Conservation (phyloP, 2,329 filamentous ascomycete genomes). For the Fusarium penzigii region DNA sequence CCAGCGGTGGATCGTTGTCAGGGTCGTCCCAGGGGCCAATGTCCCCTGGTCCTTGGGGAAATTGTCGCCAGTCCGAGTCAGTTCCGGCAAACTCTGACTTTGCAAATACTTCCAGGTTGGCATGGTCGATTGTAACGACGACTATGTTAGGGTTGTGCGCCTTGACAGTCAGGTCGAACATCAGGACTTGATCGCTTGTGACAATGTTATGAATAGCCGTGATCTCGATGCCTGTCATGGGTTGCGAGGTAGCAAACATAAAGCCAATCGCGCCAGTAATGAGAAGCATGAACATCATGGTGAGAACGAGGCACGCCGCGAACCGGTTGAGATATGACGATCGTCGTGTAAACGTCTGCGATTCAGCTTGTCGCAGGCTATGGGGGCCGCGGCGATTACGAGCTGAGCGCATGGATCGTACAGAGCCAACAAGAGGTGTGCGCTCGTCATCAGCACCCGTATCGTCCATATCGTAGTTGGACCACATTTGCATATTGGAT, state of each 20-base stretch:
- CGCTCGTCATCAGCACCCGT: slow-evolving; percentile 82
- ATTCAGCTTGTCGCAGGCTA: slow-evolving; percentile 70
- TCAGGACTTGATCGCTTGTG: slow-evolving; percentile 90
- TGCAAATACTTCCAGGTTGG: slow-evolving; percentile 91
- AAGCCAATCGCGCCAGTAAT: slow-evolving; percentile 86
- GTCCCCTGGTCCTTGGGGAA: slow-evolving; percentile 29
- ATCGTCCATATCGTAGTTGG: slow-evolving; percentile 78
- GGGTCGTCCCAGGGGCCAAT: slow-evolving; percentile 35
- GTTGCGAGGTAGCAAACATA: slow-evolving; percentile 88
- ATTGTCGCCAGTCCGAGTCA: slow-evolving; percentile 61
- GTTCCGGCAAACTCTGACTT: slow-evolving; percentile 87
- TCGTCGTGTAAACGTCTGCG: slow-evolving; percentile 65
- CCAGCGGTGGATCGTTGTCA: slow-evolving; percentile 42
- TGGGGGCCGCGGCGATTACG: slow-evolving; percentile 57
- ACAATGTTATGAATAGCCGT: slow-evolving; percentile 85
- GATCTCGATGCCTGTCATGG: slow-evolving; percentile 76
- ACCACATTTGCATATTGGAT: slow-evolving; percentile 59
- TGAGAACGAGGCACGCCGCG: slow-evolving; percentile 85
- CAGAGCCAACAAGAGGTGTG: slow-evolving; percentile 70
- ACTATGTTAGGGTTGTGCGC: slow-evolving; percentile 94
- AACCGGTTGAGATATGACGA: slow-evolving; percentile 70
- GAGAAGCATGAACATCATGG: slow-evolving; percentile 76
- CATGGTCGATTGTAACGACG: slow-evolving; percentile 78
- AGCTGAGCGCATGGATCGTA: slow-evolving; percentile 59
- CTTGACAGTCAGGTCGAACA: slow-evolving; percentile 86